phyloP scores from a whole-genome alignment of 2,329 filamentous ascomycete genomes.

The Pleurostoma richardsiae region DNA sequence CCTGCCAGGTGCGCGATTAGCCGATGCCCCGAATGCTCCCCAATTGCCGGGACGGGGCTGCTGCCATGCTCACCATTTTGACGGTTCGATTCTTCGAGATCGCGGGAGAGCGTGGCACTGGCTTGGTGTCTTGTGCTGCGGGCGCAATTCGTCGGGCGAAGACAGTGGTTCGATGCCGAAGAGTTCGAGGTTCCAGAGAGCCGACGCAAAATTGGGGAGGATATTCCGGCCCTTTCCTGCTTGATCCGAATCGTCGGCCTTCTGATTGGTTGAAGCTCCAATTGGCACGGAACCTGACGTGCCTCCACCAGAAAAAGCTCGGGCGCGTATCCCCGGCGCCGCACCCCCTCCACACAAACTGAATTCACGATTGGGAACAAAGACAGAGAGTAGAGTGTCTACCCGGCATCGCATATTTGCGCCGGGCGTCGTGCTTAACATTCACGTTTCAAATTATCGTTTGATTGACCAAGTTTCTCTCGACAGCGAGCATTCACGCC shows the following conservation, averaged over 20 bases:
- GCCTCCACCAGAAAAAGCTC: too few species aligned
- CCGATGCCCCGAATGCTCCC: slow-evolving; percentile 5
- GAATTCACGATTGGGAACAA: too few species aligned
- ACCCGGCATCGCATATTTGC: too few species aligned
- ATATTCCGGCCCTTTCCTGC: slow-evolving; percentile 6
- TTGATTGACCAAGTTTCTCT: too few species aligned
- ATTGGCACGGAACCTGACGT: too few species aligned
- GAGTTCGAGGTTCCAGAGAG: neutral
- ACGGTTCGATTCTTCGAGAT: neutral
- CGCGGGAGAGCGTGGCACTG: too few species aligned
- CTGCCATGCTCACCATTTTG: slow-evolving; percentile 49
- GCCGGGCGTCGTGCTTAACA: too few species aligned
- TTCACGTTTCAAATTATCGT: too few species aligned
- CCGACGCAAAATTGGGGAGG: slow-evolving; percentile 10
- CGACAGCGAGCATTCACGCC: too few species aligned
- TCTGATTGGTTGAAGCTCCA: slow-evolving; percentile 10
- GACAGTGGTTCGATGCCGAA: slow-evolving; percentile 1
- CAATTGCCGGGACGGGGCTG: slow-evolving; percentile 5
- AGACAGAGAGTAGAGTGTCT: too few species aligned
- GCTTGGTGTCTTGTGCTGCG: neutral
- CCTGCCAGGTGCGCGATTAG: slow-evolving; percentile 29
- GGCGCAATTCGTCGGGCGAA: slow-evolving; percentile 6
- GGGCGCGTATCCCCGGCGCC: too few species aligned
- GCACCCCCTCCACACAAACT: too few species aligned
- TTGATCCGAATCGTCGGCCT: slow-evolving; percentile 4